These are phyloP conservation scores for Syzygium syzygioides DNA, from an alignment of 441 rosid genomes.

Conservation along the genomic window DNA sequence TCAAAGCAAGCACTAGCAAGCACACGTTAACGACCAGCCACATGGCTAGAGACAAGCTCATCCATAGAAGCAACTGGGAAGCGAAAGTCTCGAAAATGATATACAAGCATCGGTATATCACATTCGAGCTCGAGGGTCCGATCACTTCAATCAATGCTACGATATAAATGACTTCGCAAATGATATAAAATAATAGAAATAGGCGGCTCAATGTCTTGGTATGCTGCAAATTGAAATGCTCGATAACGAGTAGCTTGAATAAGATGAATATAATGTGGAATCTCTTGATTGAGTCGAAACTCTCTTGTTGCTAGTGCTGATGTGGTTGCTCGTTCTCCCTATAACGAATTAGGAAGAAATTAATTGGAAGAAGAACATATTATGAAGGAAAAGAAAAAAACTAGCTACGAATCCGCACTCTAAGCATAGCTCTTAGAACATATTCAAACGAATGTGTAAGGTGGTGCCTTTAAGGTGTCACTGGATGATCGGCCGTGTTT, in stretches of 20 bases:
- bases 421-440: not conserved
- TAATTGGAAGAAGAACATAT: not conserved
- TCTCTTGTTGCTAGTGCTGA: rapidly evolving
- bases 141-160: rapidly evolving
- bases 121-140: rapidly evolving
- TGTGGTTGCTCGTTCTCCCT: not conserved
- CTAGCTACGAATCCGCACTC: not conserved
- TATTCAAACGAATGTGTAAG: not conserved
- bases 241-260: not conserved
- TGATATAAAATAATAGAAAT: too few relatives aligned
- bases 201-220: rapidly evolving
- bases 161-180: not conserved
- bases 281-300: not conserved
- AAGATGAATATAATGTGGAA: not conserved
- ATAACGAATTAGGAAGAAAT: too few relatives aligned
- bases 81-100: rapidly evolving
- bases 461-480: not conserved
- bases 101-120: rapidly evolving
- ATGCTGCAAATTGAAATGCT: too few relatives aligned
- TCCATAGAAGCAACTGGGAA: not conserved
- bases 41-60: rapidly evolving
- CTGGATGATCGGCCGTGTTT: not conserved
- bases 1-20: rapidly evolving
- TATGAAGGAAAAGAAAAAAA: not conserved
- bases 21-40: rapidly evolving